A percentile compares a stretch with the other conserved stretches of the same genome.
These are phyloP conservation scores for Aureobasidium sp. DNA, from an alignment of 2,329 filamentous ascomycete genomes.

Conservation along the genomic window DNA sequence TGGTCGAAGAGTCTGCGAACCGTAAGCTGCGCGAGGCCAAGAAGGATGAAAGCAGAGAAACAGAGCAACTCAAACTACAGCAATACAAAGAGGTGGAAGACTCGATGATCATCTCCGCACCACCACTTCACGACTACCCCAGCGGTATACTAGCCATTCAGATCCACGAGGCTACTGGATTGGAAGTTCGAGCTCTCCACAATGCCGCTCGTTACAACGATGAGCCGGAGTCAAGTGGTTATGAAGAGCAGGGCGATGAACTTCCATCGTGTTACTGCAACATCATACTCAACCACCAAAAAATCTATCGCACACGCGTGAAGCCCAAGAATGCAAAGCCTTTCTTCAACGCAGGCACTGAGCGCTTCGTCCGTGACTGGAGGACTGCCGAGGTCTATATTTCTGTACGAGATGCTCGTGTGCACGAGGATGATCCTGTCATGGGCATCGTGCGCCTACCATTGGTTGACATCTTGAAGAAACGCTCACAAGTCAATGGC, in stretches of 20 bases:
- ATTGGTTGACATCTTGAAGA: slow-evolving; percentile 51
- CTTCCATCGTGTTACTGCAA: slow-evolving; percentile 65
- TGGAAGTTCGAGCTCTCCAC: slow-evolving; percentile 54
- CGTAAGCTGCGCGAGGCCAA: slow-evolving; percentile 59
- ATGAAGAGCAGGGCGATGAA: slow-evolving; percentile 53
- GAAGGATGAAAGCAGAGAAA: slow-evolving; percentile 48
- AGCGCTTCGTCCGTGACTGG: slow-evolving; percentile 64
- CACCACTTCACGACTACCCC: slow-evolving; percentile 53
- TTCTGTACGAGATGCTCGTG: slow-evolving; percentile 56
- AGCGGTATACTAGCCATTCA: slow-evolving; percentile 63
- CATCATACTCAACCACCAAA: slow-evolving; percentile 65
- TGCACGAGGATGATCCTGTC: slow-evolving; percentile 61
- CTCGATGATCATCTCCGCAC: slow-evolving; percentile 59
- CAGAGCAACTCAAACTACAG: slow-evolving; percentile 59
- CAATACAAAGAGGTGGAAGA: slow-evolving; percentile 52
- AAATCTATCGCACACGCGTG: slow-evolving; percentile 60
- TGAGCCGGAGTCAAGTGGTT: slow-evolving; percentile 46
- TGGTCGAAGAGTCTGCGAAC: slow-evolving; percentile 47
- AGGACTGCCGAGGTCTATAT: slow-evolving; percentile 58
- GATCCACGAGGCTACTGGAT: slow-evolving; percentile 63
- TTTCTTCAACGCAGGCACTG: slow-evolving; percentile 70
- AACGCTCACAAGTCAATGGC: slow-evolving; percentile 56
- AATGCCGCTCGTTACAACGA: slow-evolving; percentile 43
- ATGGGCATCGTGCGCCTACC: slow-evolving; percentile 64
- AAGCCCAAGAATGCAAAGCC: slow-evolving; percentile 73